Evolutionary conservation across 495 filamentous ascomycete genomes (phyloP), one percentile per base, ranked within the genome.

Genomic region (Viridothelium virens): DNA sequence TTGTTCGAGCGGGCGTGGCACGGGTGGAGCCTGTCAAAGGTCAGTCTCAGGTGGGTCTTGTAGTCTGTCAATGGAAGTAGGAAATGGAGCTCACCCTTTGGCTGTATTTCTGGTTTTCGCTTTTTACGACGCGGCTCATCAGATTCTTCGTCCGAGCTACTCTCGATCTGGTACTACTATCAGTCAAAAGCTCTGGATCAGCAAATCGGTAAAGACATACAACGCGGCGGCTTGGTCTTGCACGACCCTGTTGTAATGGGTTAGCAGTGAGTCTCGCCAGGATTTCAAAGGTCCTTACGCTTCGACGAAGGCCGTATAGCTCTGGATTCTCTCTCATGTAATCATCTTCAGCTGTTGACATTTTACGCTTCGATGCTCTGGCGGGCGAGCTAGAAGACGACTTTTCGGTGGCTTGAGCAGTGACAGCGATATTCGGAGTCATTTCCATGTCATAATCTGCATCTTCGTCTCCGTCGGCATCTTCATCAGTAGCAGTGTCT

Each of bases 261-360:
- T 76, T 78, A 83, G 73, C 62, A 65, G 41, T 38, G 10, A 56
- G 37, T 41, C 9, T 11, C 31, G 48, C 47, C 25, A 37, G 38
- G 59, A 11, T 31, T n/a, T 50, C 11, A 56, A 67, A 63, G 67
- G 68, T 31, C 74, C 88, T 65, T 86, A 92, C 92, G 79, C 94
- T 98, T 73, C 94, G 84, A 67, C 94, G 84, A 62, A 99, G 80
- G 18, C 93, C 94, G 78, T 97, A 98, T 25, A 98, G 79, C 74
- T 97, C 94, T n/a, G 94, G 94, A 74, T 98, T 92, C 72, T 91
- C 87, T 68, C 85, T 81, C 69, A 96, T 96, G 70, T 85, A 90
- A 33, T 93, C 88, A 38, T 95, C 90, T 56, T 89, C 88, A 31
- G 87, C 83, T 34, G 79, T 78, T 47, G 81, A 81, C 34, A 84